These are phyloP conservation scores for Colletotrichum tanaceti DNA, from an alignment of 2,329 filamentous ascomycete genomes.

Conservation along the genomic window DNA sequence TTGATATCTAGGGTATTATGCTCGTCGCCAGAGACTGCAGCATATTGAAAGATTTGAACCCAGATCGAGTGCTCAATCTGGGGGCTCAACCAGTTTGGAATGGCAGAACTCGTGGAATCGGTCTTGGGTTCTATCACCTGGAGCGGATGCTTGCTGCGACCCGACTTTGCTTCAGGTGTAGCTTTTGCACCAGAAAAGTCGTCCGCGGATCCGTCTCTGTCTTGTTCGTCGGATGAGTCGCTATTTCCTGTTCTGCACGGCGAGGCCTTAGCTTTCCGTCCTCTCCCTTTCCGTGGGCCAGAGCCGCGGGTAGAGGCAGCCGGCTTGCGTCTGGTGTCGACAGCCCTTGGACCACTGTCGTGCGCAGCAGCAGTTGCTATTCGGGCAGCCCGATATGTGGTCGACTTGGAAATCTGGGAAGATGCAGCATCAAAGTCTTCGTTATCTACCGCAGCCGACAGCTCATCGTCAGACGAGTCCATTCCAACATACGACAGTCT, in stretches of 20 bases:
- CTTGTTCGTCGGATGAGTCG: constrained; percentile 18
- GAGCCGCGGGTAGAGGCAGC: not conserved
- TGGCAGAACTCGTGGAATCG: constrained; percentile 42
- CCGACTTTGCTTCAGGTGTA: not conserved
- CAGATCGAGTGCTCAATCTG: constrained; percentile 75
- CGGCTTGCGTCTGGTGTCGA: not conserved
- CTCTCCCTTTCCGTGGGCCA: not conserved
- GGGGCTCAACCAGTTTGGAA: constrained; percentile 67
- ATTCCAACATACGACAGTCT: constrained; percentile 11
- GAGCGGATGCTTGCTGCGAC: not conserved
- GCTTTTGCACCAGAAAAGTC: not conserved
- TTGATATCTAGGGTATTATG: constrained; percentile 53
- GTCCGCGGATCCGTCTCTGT: not conserved
- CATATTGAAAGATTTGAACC: constrained; percentile 75
- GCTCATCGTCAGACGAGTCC: constrained; percentile 23
- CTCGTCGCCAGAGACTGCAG: constrained; percentile 59
- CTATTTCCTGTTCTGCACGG: not conserved
- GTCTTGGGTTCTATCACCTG: not conserved
- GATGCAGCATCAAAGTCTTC: constrained; percentile 13
- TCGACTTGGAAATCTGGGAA: not conserved
- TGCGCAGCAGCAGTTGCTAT: not conserved
- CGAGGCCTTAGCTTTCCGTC: not conserved
- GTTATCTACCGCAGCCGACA: constrained; percentile 1
- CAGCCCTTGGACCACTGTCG: not conserved
- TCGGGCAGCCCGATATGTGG: not conserved